Evolutionary conservation across 179 eudicot genomes (phyloP).

Genomic region (Beta macrorhiza): DNA sequence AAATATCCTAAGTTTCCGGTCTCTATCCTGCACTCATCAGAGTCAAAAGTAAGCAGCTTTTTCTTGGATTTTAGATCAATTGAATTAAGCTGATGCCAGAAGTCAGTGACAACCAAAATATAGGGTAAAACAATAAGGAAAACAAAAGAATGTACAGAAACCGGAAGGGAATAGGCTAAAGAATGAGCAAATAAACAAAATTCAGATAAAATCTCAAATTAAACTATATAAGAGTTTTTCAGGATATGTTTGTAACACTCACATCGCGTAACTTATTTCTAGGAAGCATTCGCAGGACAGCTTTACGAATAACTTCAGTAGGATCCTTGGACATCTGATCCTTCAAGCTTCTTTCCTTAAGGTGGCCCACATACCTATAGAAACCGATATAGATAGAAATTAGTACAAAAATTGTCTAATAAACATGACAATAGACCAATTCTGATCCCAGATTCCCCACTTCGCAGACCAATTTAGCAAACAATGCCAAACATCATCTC

Average conservation of each 20-base stretch:
- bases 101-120: not conserved
- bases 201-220: not conserved
- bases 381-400: constrained; percentile 16
- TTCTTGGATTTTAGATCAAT: not conserved
- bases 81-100: not conserved
- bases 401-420: not conserved
- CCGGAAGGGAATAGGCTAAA: not conserved
- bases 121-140: not conserved
- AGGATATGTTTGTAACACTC: constrained; percentile 34
- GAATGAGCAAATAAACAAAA: not conserved
- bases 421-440: not conserved
- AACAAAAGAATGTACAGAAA: not conserved
- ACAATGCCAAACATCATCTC: not conserved
- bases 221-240: not conserved
- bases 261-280: constrained; percentile 91
- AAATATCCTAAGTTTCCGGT: constrained; percentile 85
- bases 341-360: constrained; percentile 87
- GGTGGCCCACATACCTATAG: constrained; percentile 75
- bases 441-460: not conserved
- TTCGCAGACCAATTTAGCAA: not conserved
- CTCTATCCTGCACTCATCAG: constrained; percentile 66
- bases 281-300: constrained; percentile 96
- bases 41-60: constrained; percentile 13
- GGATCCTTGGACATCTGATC: constrained; percentile 97
- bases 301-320: constrained; percentile 95